phyloP scores from a whole-genome alignment of 2,329 filamentous ascomycete genomes.

The Exophiala aquamarina region DNA sequence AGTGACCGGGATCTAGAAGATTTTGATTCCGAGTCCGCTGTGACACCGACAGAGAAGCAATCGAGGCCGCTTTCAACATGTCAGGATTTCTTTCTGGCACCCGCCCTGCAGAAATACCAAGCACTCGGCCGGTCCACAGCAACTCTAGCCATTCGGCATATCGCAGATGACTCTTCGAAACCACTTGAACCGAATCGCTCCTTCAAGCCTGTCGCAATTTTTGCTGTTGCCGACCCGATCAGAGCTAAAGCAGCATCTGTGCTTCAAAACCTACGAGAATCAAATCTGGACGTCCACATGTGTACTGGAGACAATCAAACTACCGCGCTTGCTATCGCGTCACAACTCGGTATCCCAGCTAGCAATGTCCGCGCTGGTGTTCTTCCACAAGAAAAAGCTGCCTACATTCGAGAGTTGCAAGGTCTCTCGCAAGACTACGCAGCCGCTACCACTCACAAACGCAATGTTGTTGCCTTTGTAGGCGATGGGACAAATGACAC shows the following conservation, averaged over 20 bases:
- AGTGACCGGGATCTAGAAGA: neutral
- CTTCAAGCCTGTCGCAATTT: constrained; percentile 58
- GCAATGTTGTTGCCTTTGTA: constrained; percentile 73
- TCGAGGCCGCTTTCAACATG: neutral
- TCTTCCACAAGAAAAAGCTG: constrained; percentile 74
- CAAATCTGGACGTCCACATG: constrained; percentile 76
- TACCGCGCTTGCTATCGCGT: constrained; percentile 79
- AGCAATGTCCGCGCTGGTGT: constrained; percentile 83
- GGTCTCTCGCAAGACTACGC: constrained; percentile 50
- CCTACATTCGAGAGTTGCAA: constrained; percentile 42
- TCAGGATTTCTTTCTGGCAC: constrained; percentile 14
- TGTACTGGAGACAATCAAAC: constrained; percentile 85
- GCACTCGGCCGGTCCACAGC: constrained; percentile 44
- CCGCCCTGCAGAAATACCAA: constrained; percentile 16
- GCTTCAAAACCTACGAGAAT: constrained; percentile 62
- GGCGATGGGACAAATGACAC: constrained; percentile 88
- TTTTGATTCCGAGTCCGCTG: neutral
- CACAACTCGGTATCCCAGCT: constrained; percentile 69
- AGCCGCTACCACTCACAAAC: constrained; percentile 22
- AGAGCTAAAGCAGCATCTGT: constrained; percentile 69
- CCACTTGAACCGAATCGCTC: neutral
- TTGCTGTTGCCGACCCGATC: constrained; percentile 79
- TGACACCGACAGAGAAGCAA: neutral
- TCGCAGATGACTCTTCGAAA: constrained; percentile 15
- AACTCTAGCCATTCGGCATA: constrained; percentile 41